Evolutionary conservation across 2,329 filamentous ascomycete genomes (phyloP).

Genomic region (Verticillium longisporum): DNA sequence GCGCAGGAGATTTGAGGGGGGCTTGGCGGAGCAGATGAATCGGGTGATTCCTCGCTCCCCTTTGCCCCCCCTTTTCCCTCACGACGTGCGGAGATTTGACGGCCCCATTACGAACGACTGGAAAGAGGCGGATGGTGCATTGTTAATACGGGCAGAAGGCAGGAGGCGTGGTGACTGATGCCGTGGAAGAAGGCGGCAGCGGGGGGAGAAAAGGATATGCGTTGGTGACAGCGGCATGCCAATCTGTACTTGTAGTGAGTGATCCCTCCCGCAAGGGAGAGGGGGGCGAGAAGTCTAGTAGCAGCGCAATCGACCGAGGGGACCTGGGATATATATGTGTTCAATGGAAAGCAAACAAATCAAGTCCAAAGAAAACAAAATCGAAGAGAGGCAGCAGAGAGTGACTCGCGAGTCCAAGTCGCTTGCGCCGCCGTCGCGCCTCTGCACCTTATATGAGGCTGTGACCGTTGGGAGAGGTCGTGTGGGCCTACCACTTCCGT

Average conservation of each 20-base stretch:
- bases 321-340: neutral
- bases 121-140: neutral
- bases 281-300: neutral
- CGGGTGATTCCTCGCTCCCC: neutral
- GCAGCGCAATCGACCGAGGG: neutral
- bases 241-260: constrained; percentile 12
- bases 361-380: neutral
- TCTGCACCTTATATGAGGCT: too few species aligned
- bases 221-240: neutral
- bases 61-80: neutral
- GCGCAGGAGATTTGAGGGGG: neutral
- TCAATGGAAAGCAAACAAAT: neutral
- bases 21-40: neutral
- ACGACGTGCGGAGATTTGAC: constrained; percentile 8
- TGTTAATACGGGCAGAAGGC: neutral
- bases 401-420: too few species aligned
- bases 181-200: neutral
- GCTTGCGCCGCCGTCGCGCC: too few species aligned
- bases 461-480: neutral
- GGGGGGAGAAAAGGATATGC: constrained; percentile 1
- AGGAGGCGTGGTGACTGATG: neutral
- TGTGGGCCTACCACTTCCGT: too few species aligned
- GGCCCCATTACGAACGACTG: constrained; percentile 7
- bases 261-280: neutral
- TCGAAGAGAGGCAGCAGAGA: too few species aligned